phyloP scores from a whole-genome alignment of 2,329 filamentous ascomycete species.

The Exophiala calicioides region DNA sequence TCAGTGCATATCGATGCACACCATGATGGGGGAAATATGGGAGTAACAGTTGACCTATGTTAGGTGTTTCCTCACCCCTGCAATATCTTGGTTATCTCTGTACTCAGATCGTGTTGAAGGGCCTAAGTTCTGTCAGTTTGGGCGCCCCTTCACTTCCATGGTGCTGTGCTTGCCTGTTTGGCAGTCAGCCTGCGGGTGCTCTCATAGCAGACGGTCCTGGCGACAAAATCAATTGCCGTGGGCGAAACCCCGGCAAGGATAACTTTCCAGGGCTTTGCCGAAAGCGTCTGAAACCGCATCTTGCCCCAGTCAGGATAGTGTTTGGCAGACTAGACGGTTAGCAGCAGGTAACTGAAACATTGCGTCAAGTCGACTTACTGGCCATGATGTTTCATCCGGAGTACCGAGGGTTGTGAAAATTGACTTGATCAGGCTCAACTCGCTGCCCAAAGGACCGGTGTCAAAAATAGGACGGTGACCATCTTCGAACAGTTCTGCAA shows the following conservation, averaged over 20 bases:
- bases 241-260: slow-evolving; percentile 65
- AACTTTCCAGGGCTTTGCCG: slow-evolving; percentile 65
- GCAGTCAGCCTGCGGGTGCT: slow-evolving; percentile 67
- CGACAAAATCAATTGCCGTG: slow-evolving; percentile 65
- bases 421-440: slow-evolving; percentile 84
- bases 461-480: slow-evolving; percentile 71
- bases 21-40: no score
- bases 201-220: slow-evolving; percentile 70
- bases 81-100: no score
- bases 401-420: slow-evolving; percentile 92
- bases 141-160: no score
- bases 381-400: slow-evolving; percentile 78
- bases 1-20: no score
- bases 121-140: no score
- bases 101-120: slow-evolving; percentile 12
- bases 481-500: slow-evolving; percentile 69
- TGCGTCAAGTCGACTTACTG: no score
- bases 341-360: no score
- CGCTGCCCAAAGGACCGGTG: slow-evolving; percentile 85
- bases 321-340: slow-evolving; percentile 40
- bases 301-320: slow-evolving; percentile 84
- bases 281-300: slow-evolving; percentile 75
- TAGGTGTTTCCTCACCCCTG: no score
- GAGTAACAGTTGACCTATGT: no score
- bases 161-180: no score